phyloP scores from a whole-genome alignment of 1,139 yeast genomes.

The Candida buenavistaensis region DNA sequence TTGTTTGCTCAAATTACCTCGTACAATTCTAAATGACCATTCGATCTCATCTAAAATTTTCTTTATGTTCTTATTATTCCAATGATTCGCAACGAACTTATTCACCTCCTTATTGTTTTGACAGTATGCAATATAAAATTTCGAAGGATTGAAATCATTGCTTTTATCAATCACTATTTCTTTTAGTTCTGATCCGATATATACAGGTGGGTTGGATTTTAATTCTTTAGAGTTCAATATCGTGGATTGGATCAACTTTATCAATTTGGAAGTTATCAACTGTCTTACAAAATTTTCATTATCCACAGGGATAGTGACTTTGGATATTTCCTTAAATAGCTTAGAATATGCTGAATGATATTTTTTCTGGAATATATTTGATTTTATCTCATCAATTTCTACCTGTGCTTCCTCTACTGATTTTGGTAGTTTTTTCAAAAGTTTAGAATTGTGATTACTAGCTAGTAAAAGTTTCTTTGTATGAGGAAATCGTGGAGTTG shows the following conservation, averaged over 20 bases:
- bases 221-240: slow-evolving; percentile 27
- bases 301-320: slow-evolving; percentile 18
- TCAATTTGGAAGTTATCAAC: slow-evolving; percentile 35
- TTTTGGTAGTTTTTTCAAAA: slow-evolving; percentile 43
- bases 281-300: slow-evolving; percentile 20
- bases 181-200: slow-evolving; percentile 26
- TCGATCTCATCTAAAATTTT: slow-evolving; percentile 49
- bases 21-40: slow-evolving; percentile 56
- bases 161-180: slow-evolving; percentile 28
- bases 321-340: slow-evolving; percentile 35
- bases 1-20: slow-evolving; percentile 55
- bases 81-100: slow-evolving; percentile 53
- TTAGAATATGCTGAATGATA: slow-evolving; percentile 48
- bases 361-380: slow-evolving; percentile 50
- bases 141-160: slow-evolving; percentile 41
- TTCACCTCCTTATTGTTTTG: slow-evolving; percentile 42
- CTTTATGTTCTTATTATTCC: slow-evolving; percentile 58
- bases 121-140: slow-evolving; percentile 48
- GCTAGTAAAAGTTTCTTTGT: slow-evolving; percentile 53
- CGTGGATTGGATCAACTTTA: slow-evolving; percentile 27
- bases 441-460: slow-evolving; percentile 40
- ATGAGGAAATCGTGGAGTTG: slow-evolving; percentile 52
- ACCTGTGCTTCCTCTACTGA: slow-evolving; percentile 40
- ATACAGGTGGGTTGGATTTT: slow-evolving; percentile 33
- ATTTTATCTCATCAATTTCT: slow-evolving; percentile 47